Conservation (phyloP, 2,329 filamentous ascomycete species). For the Aspergillus glaucus region DNA sequence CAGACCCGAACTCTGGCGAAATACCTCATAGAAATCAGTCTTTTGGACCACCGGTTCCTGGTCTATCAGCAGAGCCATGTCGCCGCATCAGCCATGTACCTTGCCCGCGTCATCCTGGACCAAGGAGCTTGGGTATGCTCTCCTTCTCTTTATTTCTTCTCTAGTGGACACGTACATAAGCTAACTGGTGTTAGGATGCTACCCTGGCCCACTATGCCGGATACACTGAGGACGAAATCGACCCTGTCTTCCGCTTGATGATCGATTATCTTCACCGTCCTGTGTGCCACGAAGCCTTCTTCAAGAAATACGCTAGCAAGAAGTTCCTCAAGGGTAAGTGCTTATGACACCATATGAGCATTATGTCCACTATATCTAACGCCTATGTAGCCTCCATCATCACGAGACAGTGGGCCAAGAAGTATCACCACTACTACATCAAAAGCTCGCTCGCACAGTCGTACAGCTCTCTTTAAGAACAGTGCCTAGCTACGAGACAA, state of each 20-base stretch:
- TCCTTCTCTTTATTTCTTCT: not conserved
- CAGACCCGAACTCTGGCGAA: conserved; percentile 95
- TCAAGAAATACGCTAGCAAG: conserved; percentile 99
- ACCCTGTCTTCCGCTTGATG: conserved; percentile 89
- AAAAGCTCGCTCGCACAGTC: conserved; percentile 25
- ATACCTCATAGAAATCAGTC: conserved; percentile 94
- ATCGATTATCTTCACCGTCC: conserved; percentile 91
- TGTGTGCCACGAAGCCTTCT: conserved; percentile 92
- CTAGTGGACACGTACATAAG: not conserved
- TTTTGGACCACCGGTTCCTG: conserved; percentile 93
- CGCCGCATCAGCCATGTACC: conserved; percentile 89
- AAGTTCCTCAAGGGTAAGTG: conserved; percentile 92
- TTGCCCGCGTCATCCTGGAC: conserved; percentile 82
- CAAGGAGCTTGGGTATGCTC: conserved; percentile 79
- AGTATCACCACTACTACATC: conserved; percentile 48
- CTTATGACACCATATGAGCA: no score
- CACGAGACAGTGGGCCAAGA: conserved; percentile 89
- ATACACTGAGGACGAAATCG: conserved; percentile 86
- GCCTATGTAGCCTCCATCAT: conserved; percentile 69
- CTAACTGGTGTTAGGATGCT: conserved; percentile 55
- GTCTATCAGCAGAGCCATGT: conserved; percentile 81
- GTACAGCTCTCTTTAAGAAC: conserved; percentile 27
- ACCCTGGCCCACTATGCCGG: conserved; percentile 87
- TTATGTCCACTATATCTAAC: conserved; percentile 13
- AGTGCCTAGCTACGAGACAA: conserved; percentile 22